Percentiles rank a stretch among this genome's conserved stretches.
phyloP scores from a whole-genome alignment of 75 land plant genomes.

The Isoetes taiwanensis region DNA sequence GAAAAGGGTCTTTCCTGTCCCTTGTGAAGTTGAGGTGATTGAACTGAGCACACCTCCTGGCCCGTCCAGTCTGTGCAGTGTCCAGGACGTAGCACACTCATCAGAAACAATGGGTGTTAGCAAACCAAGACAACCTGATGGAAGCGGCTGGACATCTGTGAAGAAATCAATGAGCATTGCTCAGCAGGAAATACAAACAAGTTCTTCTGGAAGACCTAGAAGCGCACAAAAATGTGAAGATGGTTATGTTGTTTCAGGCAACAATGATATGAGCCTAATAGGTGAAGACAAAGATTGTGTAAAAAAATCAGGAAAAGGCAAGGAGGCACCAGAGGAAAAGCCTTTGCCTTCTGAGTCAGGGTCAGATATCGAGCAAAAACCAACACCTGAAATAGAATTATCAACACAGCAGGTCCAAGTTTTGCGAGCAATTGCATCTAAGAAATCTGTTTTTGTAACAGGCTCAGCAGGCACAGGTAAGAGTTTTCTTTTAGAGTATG shows the following conservation, averaged over 20 bases:
- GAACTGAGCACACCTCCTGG: slow-evolving; percentile 11
- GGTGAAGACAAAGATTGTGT: background rate
- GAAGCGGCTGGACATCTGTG: background rate
- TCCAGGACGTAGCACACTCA: background rate
- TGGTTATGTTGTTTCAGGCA: background rate
- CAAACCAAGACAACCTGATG: background rate
- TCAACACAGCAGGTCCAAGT: slow-evolving; percentile 32
- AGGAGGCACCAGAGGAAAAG: background rate
- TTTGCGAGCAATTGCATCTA: slow-evolving; percentile 26
- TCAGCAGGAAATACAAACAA: background rate
- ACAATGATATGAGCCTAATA: background rate
- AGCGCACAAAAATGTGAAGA: background rate
- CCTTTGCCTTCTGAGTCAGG: background rate
- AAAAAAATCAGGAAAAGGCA: background rate
- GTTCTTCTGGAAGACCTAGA: background rate
- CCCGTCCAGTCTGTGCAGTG: background rate
- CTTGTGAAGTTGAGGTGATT: too few relatives aligned
- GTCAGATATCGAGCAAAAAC: background rate
- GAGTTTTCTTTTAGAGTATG: slow-evolving; percentile 31
- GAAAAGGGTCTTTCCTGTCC: slow-evolving; percentile 15
- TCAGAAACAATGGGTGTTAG: background rate
- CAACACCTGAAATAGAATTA: background rate
- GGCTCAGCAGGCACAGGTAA: slow-evolving; percentile 84
- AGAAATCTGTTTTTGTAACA: slow-evolving; percentile 54
- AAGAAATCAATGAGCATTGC: background rate